These are phyloP conservation scores for Knufia petricola DNA, from an alignment of 2,329 filamentous ascomycete species.

Conservation along the genomic window DNA sequence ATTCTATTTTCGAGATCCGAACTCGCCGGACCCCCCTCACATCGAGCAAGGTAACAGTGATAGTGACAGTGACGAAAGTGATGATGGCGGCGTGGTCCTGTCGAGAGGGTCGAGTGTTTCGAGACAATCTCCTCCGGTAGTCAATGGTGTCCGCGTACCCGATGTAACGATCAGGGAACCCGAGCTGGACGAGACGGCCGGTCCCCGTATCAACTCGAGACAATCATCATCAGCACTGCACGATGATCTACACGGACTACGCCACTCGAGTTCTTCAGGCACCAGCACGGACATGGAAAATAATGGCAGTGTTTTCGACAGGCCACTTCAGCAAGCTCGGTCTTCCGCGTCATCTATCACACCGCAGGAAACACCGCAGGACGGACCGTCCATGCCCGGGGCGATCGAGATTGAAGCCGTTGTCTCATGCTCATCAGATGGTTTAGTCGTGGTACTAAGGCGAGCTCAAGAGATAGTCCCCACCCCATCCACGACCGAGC, in stretches of 20 bases:
- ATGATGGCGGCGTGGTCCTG: conserved; percentile 39
- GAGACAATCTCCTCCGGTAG: conserved; percentile 14
- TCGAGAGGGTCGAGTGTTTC: conserved; percentile 29
- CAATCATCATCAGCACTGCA: conserved; percentile 10
- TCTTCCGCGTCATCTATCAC: conserved; percentile 20
- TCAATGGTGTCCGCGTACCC: background rate
- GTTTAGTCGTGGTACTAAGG: conserved; percentile 70
- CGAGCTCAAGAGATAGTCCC: conserved; percentile 63
- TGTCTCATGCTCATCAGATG: conserved; percentile 84
- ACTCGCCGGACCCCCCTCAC: conserved; percentile 38
- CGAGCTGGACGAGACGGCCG: conserved; percentile 9
- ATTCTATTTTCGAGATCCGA: conserved; percentile 72
- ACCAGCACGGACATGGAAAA: conserved; percentile 35
- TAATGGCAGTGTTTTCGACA: conserved; percentile 36
- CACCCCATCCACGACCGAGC: conserved; percentile 37
- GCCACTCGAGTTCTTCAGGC: conserved; percentile 28
- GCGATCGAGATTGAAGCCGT: conserved; percentile 70
- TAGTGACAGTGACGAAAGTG: conserved; percentile 37
- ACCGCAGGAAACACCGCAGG: conserved; percentile 11
- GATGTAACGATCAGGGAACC: background rate
- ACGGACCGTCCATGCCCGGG: conserved; percentile 24
- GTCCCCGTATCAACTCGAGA: conserved; percentile 18
- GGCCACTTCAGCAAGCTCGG: conserved; percentile 19
- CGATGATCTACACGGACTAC: background rate
- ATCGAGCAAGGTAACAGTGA: conserved; percentile 3